Conservation (phyloP, 2,329 filamentous ascomycete species). For the Trichoderma sp. region DNA sequence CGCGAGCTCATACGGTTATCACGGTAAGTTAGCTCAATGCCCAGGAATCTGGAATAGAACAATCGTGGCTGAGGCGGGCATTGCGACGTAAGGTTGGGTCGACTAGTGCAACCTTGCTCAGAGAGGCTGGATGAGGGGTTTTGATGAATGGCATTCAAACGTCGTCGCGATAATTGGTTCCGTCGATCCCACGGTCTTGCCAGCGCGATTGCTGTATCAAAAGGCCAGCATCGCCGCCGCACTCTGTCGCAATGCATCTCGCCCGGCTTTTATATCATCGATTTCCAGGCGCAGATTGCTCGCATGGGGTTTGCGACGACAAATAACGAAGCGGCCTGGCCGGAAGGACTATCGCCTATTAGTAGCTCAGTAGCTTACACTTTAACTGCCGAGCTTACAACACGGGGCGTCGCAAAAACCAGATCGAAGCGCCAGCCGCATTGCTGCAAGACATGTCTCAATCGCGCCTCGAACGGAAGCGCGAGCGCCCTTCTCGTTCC, state of each 20-base stretch:
- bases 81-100: background rate
- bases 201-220: background rate
- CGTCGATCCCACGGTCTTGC: background rate
- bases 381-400: conserved; percentile 15
- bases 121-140: conserved; percentile 9
- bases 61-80: conserved; percentile 9
- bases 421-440: background rate
- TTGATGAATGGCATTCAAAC: background rate
- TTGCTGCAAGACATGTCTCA: conserved; percentile 6
- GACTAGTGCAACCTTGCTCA: conserved; percentile 1
- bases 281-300: background rate
- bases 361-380: conserved; percentile 19
- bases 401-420: background rate
- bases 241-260: background rate
- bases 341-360: conserved; percentile 15
- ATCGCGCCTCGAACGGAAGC: background rate
- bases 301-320: background rate
- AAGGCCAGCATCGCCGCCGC: background rate
- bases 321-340: background rate
- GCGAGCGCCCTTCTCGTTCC: background rate
- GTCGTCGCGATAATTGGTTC: background rate
- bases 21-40: background rate
- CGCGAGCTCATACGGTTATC: background rate
- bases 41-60: background rate
- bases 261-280: background rate